Evolutionary conservation across 2,329 filamentous ascomycete species (phyloP), one percentile per base, ranked within the genome.

Genomic region (Colletotrichum sojae): DNA sequence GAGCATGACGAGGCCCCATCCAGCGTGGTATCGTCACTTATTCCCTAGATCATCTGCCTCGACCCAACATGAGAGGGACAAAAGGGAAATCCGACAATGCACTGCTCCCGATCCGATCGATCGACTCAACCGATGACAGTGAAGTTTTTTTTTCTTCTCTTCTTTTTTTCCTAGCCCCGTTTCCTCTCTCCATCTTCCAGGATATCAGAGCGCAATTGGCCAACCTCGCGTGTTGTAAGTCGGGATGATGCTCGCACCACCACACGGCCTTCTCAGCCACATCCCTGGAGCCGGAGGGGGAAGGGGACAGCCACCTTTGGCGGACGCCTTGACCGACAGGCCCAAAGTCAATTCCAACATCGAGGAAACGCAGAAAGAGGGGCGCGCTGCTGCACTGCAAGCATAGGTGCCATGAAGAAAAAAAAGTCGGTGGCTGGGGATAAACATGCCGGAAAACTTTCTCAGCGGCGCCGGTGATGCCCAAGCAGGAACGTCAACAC

Each of bases 401-500:
- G 6, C n/a, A 31, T n/a, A 40, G 40, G 18, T 20, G 5, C 49
- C 20, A 25, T 15, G n/a, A 54, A 46, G 31, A 52, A 67, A 70
- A 67, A 70, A 70, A 70, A 54, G 45, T 40, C 57, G 67, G 63
- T 70, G 67, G 67, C 67, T 70, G 67, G 67, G 57, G 68, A 69
- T 43, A 43, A 62, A 71, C 54, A 56, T 48, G 31, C 56, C 61
- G 45, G 58, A 63, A 53, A 62, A 25, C 49, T 36, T 58, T 63
- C 52, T 25, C 66, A 66, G 57, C 45, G 55, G 49, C 57, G 62
- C 56, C 69, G 68, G 55, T 69, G 65, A 69, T 59, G 65, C 64
- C 68, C 68, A 70, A 69, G 58, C 58, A 63, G 54, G 49, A 70
- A 43, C 53, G 58, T 69, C 65, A 64, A 59, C 65, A 63, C 31